phyloP scores from a whole-genome alignment of 2,329 filamentous ascomycete genomes.

The Aureobasidium vineae region DNA sequence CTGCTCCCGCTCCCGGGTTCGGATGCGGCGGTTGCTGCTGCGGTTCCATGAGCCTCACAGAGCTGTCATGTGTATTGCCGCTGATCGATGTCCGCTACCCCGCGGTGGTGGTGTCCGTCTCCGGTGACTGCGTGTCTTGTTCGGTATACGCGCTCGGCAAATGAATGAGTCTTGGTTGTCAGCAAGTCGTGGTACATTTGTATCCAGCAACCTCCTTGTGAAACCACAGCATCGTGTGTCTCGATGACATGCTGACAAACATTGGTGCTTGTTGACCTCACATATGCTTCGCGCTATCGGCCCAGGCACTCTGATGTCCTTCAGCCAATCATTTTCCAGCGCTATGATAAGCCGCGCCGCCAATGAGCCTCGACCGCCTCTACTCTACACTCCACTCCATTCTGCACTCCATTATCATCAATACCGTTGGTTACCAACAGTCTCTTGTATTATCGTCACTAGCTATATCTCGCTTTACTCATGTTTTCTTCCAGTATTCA shows the following conservation, averaged over 20 bases:
- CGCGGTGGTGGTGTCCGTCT: neutral
- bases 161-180: neutral
- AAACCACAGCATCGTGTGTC: neutral
- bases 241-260: constrained; percentile 21
- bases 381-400: neutral
- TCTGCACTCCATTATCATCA: neutral
- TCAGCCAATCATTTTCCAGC: constrained; percentile 10
- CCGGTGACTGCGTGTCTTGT: neutral
- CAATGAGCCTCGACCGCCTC: neutral
- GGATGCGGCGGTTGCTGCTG: constrained; percentile 3
- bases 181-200: neutral
- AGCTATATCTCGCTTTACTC: constrained; percentile 7
- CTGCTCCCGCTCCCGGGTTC: neutral
- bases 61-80: constrained; percentile 2
- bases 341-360: constrained; percentile 1
- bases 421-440: neutral
- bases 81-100: constrained; percentile 5
- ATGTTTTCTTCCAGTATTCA: neutral
- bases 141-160: neutral
- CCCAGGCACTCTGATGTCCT: neutral
- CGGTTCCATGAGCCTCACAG: constrained; percentile 15
- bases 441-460: constrained; percentile 13
- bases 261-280: neutral
- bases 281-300: constrained; percentile 22
- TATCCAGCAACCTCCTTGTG: neutral